Base-by-base conservation (phyloP, 1,284 basidiomycete genomes). In the Papiliotrema laurentii region DNA sequence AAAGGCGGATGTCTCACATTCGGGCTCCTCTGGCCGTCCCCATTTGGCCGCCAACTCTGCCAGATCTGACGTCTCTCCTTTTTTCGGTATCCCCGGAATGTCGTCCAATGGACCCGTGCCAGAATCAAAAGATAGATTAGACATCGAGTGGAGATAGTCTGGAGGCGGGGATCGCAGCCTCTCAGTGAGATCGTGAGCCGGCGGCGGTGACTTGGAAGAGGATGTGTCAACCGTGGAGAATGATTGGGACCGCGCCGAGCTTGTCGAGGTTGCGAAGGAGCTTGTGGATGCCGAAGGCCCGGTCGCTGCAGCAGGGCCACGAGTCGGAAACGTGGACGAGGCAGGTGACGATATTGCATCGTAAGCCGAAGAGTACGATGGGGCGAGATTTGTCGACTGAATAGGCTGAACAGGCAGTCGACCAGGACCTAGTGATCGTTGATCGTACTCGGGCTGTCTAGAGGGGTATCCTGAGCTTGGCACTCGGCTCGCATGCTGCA, bases 101-200 rank as follows among this genome's bases (percentile, higher is more conserved):
- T 51, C 48, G 41, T 58, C 60, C 35, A 64, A 37, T 2, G 45
- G 50, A 19, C 58, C 54, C 3, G 50, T 54, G 11, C 53, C 55
- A 18, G 30, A 30, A 11, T 61, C 58, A 24, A 62, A 47, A 13
- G 27, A 49, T 34, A 60, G 35, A 19, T 39, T 43, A 30, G 46
- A 46, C 55, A 59, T 55, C 13, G 54, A 50, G 21, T 58, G 54
- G 18, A 54, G 33, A 43, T 63, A 63, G 33, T 64, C 63, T 22
- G 58, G 60, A 6, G 59, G 60, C 16, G 55, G 59, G 13, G 47
- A 56, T 24, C 35, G 21, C 25, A 58, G 25, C 13, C 53, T 18
- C 21, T 50, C 53, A 37, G 24, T 24, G 1, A 22, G 5, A 34
- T 45, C 46, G n/a, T 45, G 36, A 22, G 33, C 19, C n/a, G 34